Percentiles rank a stretch among this genome's conserved stretches.
Evolutionary conservation across 2,329 filamentous ascomycete species (phyloP).

Genomic region (Xylaria digitata): DNA sequence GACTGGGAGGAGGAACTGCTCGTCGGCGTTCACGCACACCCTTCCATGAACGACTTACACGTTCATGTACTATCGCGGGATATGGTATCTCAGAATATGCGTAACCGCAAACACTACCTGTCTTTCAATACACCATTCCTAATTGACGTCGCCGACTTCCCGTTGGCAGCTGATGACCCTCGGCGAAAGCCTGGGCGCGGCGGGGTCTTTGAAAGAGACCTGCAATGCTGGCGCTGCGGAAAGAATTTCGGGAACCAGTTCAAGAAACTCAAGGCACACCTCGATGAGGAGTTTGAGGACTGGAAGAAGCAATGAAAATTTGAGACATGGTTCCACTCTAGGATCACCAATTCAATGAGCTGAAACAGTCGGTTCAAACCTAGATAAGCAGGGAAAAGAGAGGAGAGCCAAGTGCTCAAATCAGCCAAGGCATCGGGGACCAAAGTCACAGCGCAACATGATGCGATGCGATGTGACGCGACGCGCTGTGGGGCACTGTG

Average conservation of each 20-base stretch:
- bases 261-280: conserved; percentile 63
- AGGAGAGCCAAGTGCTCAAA: background rate
- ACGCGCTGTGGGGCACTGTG: conserved; percentile 23
- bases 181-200: conserved; percentile 67
- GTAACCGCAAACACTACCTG: conserved; percentile 89
- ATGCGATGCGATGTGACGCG: conserved; percentile 9
- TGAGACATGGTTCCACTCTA: background rate
- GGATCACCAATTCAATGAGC: conserved; percentile 6
- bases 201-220: conserved; percentile 71
- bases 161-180: conserved; percentile 73
- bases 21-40: conserved; percentile 85
- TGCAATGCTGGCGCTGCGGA: conserved; percentile 88
- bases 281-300: conserved; percentile 76
- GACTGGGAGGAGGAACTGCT: conserved; percentile 82
- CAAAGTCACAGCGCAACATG: background rate
- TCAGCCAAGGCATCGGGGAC: background rate
- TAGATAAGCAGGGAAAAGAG: background rate
- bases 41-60: conserved; percentile 93
- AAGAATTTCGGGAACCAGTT: conserved; percentile 80
- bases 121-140: conserved; percentile 91
- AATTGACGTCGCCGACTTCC: conserved; percentile 81
- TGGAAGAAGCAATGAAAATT: conserved; percentile 73
- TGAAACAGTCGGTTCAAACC: background rate
- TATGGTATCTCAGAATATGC: conserved; percentile 76
- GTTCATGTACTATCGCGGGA: conserved; percentile 88